A percentile compares a stretch with the other conserved stretches of the same genome.
These are phyloP conservation scores for Puccinia hordei DNA, from an alignment of 1,284 basidiomycete species.

Conservation along the genomic window DNA sequence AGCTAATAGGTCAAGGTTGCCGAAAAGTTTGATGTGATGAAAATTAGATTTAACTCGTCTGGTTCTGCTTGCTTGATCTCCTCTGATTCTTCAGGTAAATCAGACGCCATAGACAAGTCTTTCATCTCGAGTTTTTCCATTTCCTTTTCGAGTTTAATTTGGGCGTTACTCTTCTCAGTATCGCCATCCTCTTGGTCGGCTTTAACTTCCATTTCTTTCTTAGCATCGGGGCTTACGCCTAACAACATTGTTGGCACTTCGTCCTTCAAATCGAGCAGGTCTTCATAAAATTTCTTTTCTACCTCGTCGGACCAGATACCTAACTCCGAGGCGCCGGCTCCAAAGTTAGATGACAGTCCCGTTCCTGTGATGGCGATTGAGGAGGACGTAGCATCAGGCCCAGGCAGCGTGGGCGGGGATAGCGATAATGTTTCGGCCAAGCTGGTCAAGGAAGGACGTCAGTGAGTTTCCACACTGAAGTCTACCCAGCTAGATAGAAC, in stretches of 20 bases:
- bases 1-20: background rate
- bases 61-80: slow-evolving; percentile 59
- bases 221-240: slow-evolving; percentile 62
- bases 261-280: slow-evolving; percentile 84
- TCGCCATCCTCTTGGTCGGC: background rate
- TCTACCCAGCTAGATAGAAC: background rate
- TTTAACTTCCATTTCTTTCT: slow-evolving; percentile 13
- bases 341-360: slow-evolving; percentile 38
- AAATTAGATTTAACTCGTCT: slow-evolving; percentile 54
- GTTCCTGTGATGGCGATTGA: slow-evolving; percentile 46
- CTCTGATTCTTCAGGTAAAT: background rate
- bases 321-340: slow-evolving; percentile 38
- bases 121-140: slow-evolving; percentile 46
- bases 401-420: slow-evolving; percentile 46
- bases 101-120: slow-evolving; percentile 55
- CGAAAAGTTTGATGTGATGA: background rate
- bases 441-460: background rate
- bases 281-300: slow-evolving; percentile 90
- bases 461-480: background rate
- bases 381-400: slow-evolving; percentile 7
- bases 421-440: slow-evolving; percentile 45
- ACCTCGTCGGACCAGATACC: slow-evolving; percentile 97
- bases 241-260: slow-evolving; percentile 84
- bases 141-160: slow-evolving; percentile 40
- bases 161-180: background rate